Evolutionary conservation across 1,139 yeast genomes (phyloP), one percentile per base, ranked within the genome.

Genomic region (Taphrina confusa): DNA sequence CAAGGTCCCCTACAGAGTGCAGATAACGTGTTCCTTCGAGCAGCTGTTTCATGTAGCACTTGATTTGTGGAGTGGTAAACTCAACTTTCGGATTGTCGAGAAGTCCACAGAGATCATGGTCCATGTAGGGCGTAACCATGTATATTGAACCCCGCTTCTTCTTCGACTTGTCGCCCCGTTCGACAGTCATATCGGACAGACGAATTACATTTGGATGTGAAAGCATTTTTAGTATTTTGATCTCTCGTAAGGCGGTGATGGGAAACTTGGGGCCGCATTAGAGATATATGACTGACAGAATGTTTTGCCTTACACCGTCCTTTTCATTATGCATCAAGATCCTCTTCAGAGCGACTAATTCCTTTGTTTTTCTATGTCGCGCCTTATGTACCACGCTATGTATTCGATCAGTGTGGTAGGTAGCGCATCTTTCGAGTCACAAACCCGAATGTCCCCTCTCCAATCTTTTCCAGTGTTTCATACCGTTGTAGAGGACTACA

Each of bases 121-220:
- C 84, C 92, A 92, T 90, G 69, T 91, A 94, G 0, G 97, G 96
- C 44, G 92, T 82, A 3, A 92, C 96, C 74, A 95, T 90, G 72
- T 85, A 91, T 67, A 90, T 88, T 12, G 68, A 65, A 3, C 75
- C 71, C 66, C 76, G 66, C 67, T 73, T 42, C 34, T 70, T 66
- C 14, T 68, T 50, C 30, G 62, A 62, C 30, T 66, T 65, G 18
- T 66, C 66, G 45, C 75, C 76, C 67, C 78, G 78, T 66, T 85
- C 88, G 64, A 86, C 82, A 0, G 91, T 80, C 85, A 91, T 85
- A 66, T 90, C 97, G n/a, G 85, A 70, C 54, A 92, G 77, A 63
- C 84, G 88, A 31, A 94, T 77, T 27, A 92, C 81, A 71, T 94
- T 88, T 31, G 76, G 73, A 69, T 91, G 90, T 58, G 78, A 74